These are phyloP conservation scores for Picea abies DNA, from an alignment of 83 land plant genomes.

Conservation along the genomic window DNA sequence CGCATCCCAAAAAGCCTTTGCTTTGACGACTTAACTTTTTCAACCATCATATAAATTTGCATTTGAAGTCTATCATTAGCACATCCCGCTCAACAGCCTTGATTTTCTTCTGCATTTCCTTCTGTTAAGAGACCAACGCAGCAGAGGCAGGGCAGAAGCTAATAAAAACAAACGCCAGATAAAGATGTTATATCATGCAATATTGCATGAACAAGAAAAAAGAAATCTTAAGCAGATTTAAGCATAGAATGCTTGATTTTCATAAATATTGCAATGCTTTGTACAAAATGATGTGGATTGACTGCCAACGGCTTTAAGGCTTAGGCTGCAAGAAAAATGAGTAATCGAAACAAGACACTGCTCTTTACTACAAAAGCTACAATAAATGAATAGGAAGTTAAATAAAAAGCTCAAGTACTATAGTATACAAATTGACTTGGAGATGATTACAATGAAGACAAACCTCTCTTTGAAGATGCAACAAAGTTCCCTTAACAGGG, in stretches of 20 bases:
- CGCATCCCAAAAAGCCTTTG: too few species aligned
- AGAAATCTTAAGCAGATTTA: neutral
- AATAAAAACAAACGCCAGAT: neutral
- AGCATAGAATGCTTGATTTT: neutral
- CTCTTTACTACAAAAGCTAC: constrained; percentile 10
- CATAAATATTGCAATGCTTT: constrained; percentile 1
- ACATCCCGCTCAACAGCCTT: neutral
- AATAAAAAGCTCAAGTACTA: constrained; percentile 10
- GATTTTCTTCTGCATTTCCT: neutral
- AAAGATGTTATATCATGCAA: neutral
- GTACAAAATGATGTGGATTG: constrained; percentile 6
- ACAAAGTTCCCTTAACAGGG: constrained; percentile 10
- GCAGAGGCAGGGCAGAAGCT: neutral
- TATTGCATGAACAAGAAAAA: neutral
- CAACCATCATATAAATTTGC: neutral
- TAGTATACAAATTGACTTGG: constrained; percentile 11
- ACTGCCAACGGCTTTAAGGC: constrained; percentile 8
- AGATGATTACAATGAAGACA: constrained; percentile 8
- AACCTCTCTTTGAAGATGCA: constrained; percentile 16
- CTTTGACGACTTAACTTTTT: too few species aligned
- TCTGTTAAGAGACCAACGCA: neutral
- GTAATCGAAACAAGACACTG: neutral
- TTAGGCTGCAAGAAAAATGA: constrained; percentile 1
- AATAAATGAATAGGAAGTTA: constrained; percentile 12
- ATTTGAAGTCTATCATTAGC: neutral